Evolutionary conservation across 1,284 basidiomycete genomes (phyloP).

Genomic region (Sporisorium scitamineum): DNA sequence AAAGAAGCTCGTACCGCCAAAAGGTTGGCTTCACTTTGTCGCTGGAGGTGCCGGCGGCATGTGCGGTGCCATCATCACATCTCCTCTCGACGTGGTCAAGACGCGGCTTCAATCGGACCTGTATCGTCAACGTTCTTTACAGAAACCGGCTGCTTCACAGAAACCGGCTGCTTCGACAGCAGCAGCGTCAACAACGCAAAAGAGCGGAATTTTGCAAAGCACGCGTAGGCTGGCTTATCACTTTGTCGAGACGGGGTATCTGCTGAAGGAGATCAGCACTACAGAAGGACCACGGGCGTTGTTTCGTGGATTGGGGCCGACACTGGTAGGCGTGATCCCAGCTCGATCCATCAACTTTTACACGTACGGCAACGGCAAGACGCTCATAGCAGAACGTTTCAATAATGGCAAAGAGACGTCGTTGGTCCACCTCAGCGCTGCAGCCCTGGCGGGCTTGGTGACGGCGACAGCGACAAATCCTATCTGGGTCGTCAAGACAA

Average conservation of each 20-base stretch:
- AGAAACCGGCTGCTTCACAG: neutral
- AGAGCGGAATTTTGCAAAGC: slow-evolving; percentile 57
- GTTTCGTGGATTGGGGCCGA: slow-evolving; percentile 94
- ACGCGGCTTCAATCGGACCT: slow-evolving; percentile 93
- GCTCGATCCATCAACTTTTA: slow-evolving; percentile 94
- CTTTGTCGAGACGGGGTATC: slow-evolving; percentile 92
- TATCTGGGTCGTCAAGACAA: slow-evolving; percentile 98
- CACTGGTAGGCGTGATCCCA: slow-evolving; percentile 92
- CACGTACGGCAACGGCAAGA: slow-evolving; percentile 97
- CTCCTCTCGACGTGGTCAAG: slow-evolving; percentile 98
- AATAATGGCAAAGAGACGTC: slow-evolving; percentile 85
- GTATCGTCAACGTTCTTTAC: slow-evolving; percentile 74
- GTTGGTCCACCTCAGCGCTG: slow-evolving; percentile 85
- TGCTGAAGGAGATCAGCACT: slow-evolving; percentile 74
- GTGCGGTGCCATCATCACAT: slow-evolving; percentile 96
- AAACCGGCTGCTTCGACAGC: neutral
- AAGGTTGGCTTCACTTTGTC: slow-evolving; percentile 71
- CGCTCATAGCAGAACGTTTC: slow-evolving; percentile 84
- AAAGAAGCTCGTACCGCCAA: slow-evolving; percentile 53
- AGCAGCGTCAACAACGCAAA: slow-evolving; percentile 9
- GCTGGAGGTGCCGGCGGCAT: slow-evolving; percentile 83
- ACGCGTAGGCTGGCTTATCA: slow-evolving; percentile 80
- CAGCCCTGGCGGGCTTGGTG: slow-evolving; percentile 81
- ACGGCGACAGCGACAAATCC: slow-evolving; percentile 95
- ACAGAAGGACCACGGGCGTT: slow-evolving; percentile 89